Base-by-base conservation (phyloP, 108 stramenopile species). In the Pseudonitzschia multiseries region DNA sequence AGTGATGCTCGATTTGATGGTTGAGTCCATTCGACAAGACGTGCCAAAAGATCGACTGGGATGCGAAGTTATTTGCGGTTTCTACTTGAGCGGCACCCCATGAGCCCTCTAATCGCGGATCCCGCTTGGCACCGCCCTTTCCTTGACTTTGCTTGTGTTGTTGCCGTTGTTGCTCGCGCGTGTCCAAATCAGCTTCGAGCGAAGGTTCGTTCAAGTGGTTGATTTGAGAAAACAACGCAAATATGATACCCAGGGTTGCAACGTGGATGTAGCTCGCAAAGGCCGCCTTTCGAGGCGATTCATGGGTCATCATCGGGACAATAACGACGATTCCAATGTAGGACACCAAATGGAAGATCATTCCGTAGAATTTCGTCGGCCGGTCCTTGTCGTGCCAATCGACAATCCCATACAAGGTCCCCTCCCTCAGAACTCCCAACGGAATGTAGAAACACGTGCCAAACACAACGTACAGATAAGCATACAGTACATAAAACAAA, bases 1-100 rank as follows among this genome's bases (percentile, higher is more conserved):
- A 52, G 64, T 89, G 88, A 52, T 89, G 88, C 70, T 89, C 88
- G 69, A 87, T 83, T 54, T 89, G 89, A 15, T 78, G 52, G 63
- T 89, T 89, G 48, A 89, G 70, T 40, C 86, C 86, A 70, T 89
- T 89, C 46, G 81, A 83, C 22, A 86, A 32, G 15, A 83, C 14
- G 42, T 80, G 76, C 88, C 84, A 86, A 4, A 86, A 64, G 20
- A 50, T 14, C 31, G 70, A 69, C 10, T 73, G 31, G 15, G 84
- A 57, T 26, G 76, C 75, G 82, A 89, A 89, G 59, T 89, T 89
- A 63, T 85, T 86, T 73, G 81, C 72, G 6, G 88, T 85, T 73
- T 83, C 86, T 36, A 89, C 83, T 57, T 89, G 88, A 18, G 71
- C 67, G 6, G 76, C 84, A 12, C 85, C 88, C 84, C 87, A 85